Evolutionary conservation across 768 basidiomycete genomes (phyloP).

Genomic region (Lentinus brumalis): DNA sequence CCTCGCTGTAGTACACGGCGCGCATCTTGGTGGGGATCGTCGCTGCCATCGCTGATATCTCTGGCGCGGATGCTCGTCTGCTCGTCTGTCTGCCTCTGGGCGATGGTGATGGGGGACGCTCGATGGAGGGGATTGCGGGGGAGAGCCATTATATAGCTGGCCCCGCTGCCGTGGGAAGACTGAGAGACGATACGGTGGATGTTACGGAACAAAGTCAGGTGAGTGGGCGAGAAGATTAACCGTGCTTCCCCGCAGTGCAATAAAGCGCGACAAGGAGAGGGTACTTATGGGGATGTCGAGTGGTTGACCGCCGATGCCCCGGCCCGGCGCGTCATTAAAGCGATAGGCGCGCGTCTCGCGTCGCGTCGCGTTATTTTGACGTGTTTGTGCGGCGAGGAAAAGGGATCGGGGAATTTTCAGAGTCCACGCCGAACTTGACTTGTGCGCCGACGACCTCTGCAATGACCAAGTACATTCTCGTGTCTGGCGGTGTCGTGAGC

Average conservation of each 20-base stretch:
- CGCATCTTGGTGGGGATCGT: slow-evolving; percentile 11
- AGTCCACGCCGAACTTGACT: slow-evolving; percentile 14
- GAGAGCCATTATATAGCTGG: too few species aligned
- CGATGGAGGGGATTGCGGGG: too few species aligned
- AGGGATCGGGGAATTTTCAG: slow-evolving; percentile 14
- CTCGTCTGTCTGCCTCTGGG: too few species aligned
- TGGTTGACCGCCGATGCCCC: neutral
- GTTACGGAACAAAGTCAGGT: too few species aligned
- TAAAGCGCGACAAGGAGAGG: too few species aligned
- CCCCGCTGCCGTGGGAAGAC: too few species aligned
- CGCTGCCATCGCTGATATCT: neutral
- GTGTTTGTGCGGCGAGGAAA: slow-evolving; percentile 12
- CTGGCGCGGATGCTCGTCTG: too few species aligned
- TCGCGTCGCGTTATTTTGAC: slow-evolving; percentile 21
- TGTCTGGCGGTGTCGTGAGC: slow-evolving; percentile 96
- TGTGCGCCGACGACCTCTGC: slow-evolving; percentile 14
- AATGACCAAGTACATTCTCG: slow-evolving; percentile 96
- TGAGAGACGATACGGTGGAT: too few species aligned
- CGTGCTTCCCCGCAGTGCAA: neutral
- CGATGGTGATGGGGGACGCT: too few species aligned
- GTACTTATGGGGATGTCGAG: too few species aligned
- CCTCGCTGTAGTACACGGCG: slow-evolving; percentile 22
- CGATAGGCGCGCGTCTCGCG: slow-evolving; percentile 1
- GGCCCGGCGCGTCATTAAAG: neutral
- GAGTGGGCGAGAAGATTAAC: neutral